These are phyloP conservation scores for Pichia terricola DNA, from an alignment of 1,139 yeast species.

Conservation along the genomic window DNA sequence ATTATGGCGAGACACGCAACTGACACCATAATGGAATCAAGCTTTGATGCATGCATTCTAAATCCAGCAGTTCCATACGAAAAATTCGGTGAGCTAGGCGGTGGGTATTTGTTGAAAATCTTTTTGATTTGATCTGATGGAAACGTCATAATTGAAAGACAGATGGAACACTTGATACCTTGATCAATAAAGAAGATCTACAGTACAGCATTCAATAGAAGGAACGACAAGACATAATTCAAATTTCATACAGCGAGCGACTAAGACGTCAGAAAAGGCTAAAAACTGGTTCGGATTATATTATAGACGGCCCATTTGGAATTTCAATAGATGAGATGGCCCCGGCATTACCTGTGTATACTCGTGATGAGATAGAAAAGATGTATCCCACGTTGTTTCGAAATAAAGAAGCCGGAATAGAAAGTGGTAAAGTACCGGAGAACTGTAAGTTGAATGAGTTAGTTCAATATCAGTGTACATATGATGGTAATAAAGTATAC, in stretches of 20 bases:
- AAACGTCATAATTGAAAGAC: conserved; percentile 2
- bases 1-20: conserved; percentile 77
- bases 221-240: too few relatives aligned
- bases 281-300: too few relatives aligned
- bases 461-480: conserved; percentile 27
- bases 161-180: too few relatives aligned
- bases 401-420: not conserved
- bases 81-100: conserved; percentile 39
- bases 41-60: conserved; percentile 58
- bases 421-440: conserved; percentile 4
- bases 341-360: conserved; percentile 25
- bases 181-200: too few relatives aligned
- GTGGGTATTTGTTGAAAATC: conserved; percentile 30
- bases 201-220: too few relatives aligned
- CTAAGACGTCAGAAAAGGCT: too few relatives aligned
- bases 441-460: conserved; percentile 21
- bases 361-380: conserved; percentile 20
- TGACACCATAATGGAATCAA: conserved; percentile 79
- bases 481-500: conserved; percentile 23
- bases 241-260: too few relatives aligned
- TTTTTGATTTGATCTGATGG: conserved; percentile 28
- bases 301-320: too few relatives aligned
- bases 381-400: conserved; percentile 18
- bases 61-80: conserved; percentile 96
- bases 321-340: conserved; percentile 18